A percentile compares a stretch with the other conserved stretches of the same genome.
phyloP scores from a whole-genome alignment of 257 asterid species.

The Petrea volubilis region DNA sequence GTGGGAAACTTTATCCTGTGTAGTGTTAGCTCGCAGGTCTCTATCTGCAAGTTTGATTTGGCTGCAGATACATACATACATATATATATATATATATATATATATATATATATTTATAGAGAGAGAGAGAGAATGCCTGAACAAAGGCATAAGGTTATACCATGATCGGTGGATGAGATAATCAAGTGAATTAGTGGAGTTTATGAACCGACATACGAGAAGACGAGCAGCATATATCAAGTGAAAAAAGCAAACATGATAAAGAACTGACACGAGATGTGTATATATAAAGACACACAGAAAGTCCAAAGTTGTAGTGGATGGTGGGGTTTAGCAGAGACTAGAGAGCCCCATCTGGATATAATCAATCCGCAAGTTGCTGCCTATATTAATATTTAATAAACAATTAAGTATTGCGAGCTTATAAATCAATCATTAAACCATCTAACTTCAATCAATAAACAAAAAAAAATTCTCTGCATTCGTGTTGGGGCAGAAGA shows the following conservation, averaged over 20 bases:
- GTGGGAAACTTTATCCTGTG: not conserved
- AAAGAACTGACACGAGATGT: not conserved
- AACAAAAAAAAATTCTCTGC: not conserved
- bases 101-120: too few relatives aligned
- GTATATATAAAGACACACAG: not conserved
- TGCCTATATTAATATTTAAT: not conserved
- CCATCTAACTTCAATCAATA: not conserved
- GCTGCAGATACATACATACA: not conserved
- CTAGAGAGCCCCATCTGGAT: not conserved
- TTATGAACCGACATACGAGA: not conserved
- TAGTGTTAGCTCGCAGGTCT: not conserved
- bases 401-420: not conserved
- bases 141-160: too few relatives aligned
- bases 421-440: not conserved
- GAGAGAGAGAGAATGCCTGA: too few relatives aligned
- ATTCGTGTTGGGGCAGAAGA: not conserved
- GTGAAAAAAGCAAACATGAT: not conserved
- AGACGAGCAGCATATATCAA: not conserved
- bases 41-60: not conserved
- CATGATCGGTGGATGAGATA: too few relatives aligned
- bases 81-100: too few relatives aligned
- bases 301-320: slow-evolving; percentile 22
- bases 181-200: too few relatives aligned
- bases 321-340: not conserved
- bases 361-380: slow-evolving; percentile 22